Conservation (phyloP, 495 filamentous ascomycete species). For the Xylaria venustula region DNA sequence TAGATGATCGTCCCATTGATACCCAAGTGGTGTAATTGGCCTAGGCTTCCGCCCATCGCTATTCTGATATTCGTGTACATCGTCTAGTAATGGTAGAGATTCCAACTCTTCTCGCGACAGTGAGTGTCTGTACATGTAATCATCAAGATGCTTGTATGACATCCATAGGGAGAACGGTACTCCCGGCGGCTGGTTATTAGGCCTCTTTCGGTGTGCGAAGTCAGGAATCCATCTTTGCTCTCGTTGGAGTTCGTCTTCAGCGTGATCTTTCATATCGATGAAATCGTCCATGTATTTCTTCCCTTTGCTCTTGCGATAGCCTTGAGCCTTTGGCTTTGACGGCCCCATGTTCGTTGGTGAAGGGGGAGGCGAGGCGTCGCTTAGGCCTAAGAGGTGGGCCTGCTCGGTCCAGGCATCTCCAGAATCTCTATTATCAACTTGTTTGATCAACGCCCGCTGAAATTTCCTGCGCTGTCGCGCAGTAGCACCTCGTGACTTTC, state of each 20-base stretch:
- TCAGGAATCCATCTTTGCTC: conserved; percentile 1
- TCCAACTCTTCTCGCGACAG: neutral
- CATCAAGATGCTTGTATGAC: conserved; percentile 1
- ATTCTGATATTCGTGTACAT: conserved; percentile 5
- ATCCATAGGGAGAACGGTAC: neutral
- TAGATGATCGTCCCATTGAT: conserved; percentile 3
- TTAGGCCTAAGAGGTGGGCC: neutral
- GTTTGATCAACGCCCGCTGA: neutral
- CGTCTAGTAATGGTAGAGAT: neutral
- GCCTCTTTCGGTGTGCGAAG: conserved; percentile 2
- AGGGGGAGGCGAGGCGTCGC: neutral
- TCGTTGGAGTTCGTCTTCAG: neutral
- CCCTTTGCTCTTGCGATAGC: neutral
- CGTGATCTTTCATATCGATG: neutral
- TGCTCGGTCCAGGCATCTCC: conserved; percentile 2
- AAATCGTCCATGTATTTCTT: conserved; percentile 9
- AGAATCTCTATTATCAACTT: neutral
- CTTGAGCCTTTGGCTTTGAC: neutral
- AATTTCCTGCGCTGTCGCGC: neutral
- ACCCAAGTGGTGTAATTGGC: neutral
- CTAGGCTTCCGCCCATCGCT: neutral
- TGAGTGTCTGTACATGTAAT: neutral
- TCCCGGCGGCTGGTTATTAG: neutral
- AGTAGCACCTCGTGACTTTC: neutral
- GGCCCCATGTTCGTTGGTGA: neutral